A percentile compares a stretch with the other conserved stretches of the same genome.
phyloP scores from a whole-genome alignment of 768 basidiomycete genomes.

The Gloeophyllum trabeum region DNA sequence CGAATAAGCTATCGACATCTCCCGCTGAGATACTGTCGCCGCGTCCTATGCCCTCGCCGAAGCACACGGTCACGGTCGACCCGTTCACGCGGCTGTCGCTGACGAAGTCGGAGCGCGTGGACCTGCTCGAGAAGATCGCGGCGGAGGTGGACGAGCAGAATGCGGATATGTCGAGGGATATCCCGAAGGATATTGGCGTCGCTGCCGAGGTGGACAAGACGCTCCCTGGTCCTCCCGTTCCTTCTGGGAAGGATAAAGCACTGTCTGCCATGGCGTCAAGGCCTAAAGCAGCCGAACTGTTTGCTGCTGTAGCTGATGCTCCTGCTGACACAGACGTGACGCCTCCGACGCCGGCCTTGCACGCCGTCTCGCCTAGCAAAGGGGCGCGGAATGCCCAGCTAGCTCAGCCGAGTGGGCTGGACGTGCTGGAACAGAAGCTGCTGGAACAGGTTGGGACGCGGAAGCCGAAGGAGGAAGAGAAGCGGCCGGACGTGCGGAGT shows the following conservation, averaged over 20 bases:
- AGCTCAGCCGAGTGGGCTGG: constrained; percentile 43
- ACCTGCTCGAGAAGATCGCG: constrained; percentile 63
- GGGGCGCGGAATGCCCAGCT: constrained; percentile 7
- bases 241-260: constrained; percentile 25
- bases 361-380: constrained; percentile 18
- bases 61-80: constrained; percentile 36
- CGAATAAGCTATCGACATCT: constrained; percentile 14
- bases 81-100: constrained; percentile 25
- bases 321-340: constrained; percentile 4
- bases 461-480: constrained; percentile 17
- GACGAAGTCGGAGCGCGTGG: constrained; percentile 49
- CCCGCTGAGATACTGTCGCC: constrained; percentile 38
- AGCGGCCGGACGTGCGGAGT: constrained; percentile 23
- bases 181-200: constrained; percentile 15
- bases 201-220: constrained; percentile 37
- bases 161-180: constrained; percentile 20
- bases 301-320: constrained; percentile 10
- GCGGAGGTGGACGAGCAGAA: constrained; percentile 32
- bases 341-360: constrained; percentile 18
- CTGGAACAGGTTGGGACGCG: constrained; percentile 67
- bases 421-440: constrained; percentile 60
- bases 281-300: constrained; percentile 20
- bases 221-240: constrained; percentile 46
- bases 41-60: constrained; percentile 58
- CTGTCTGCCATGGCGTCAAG: constrained; percentile 5